A percentile compares a stretch with the other conserved stretches of the same genome.
These are phyloP conservation scores for Tuber brumale DNA, from an alignment of 495 filamentous ascomycete species.

Conservation along the genomic window DNA sequence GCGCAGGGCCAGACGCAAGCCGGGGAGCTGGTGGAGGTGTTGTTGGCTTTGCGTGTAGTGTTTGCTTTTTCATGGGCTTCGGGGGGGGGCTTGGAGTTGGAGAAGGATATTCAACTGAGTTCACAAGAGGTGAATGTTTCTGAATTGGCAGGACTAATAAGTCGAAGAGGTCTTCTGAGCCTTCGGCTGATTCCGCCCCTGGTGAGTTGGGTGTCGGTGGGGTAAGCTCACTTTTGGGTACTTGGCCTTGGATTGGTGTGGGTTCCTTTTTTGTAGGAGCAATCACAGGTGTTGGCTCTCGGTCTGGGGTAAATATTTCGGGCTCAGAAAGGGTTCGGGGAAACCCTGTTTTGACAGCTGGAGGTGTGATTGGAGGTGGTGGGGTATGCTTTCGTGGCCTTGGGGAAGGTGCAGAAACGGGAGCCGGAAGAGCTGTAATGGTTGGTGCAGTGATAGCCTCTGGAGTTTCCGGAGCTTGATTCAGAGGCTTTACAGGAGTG, in stretches of 20 bases:
- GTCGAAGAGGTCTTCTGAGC: not conserved
- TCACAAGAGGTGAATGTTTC: not conserved
- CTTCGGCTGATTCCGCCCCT: not conserved
- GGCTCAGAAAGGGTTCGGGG: not conserved
- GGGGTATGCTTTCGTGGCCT: not conserved
- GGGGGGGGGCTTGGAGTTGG: not conserved
- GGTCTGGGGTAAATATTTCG: not conserved
- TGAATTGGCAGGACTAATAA: not conserved
- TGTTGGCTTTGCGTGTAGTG: not conserved
- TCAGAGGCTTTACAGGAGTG: not conserved
- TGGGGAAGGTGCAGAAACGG: not conserved
- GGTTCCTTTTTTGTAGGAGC: not conserved
- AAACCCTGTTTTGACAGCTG: not conserved
- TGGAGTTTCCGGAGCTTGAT: not conserved
- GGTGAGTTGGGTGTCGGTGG: not conserved
- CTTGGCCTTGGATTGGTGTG: not conserved
- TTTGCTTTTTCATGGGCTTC: not conserved
- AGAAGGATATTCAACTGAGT: not conserved
- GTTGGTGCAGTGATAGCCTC: not conserved
- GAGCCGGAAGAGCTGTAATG: not conserved
- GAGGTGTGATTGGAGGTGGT: not conserved
- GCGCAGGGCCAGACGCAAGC: constrained; percentile 15
- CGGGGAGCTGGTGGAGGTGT: constrained; percentile 2
- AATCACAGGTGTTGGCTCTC: not conserved
- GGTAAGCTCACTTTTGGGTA: not conserved